Percentiles rank a stretch among this genome's conserved stretches.
These are phyloP conservation scores for Epichloe coenophiala DNA, from an alignment of 2,329 filamentous ascomycete species.

Conservation along the genomic window DNA sequence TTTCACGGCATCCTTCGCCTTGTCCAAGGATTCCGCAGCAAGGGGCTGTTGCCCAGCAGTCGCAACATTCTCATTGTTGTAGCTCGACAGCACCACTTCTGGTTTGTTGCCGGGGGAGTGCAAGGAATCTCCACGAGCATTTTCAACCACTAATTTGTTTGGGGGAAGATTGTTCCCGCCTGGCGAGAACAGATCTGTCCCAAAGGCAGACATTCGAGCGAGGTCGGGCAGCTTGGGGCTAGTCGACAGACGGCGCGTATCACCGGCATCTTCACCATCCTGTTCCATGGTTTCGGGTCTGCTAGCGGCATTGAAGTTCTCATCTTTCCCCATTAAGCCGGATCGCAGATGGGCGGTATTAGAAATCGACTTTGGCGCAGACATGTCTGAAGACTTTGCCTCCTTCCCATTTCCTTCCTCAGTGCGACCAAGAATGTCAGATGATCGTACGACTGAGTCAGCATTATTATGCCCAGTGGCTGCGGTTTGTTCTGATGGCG, in stretches of 20 bases:
- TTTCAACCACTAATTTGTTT: not conserved
- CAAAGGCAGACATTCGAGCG: constrained; percentile 46
- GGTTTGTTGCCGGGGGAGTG: not conserved
- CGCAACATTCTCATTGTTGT: not conserved
- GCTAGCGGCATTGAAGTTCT: not conserved
- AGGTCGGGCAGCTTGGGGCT: constrained; percentile 47
- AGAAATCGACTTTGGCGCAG: constrained; percentile 32
- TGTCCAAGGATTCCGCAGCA: not conserved
- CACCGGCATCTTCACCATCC: not conserved
- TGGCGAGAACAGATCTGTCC: constrained; percentile 40
- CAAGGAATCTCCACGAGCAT: not conserved
- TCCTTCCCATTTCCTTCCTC: constrained; percentile 49
- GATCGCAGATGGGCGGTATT: not conserved
- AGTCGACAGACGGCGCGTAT: constrained; percentile 24
- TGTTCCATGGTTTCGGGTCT: not conserved
- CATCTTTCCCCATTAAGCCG: not conserved
- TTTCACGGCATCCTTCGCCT: not conserved
- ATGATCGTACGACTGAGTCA: constrained; percentile 26
- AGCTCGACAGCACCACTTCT: not conserved
- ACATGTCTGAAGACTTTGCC: too few relatives aligned
- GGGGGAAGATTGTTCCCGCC: not conserved
- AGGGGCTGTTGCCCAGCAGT: not conserved
- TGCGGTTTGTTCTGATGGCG: not conserved
- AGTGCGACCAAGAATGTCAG: constrained; percentile 64
- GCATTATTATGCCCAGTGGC: not conserved